A percentile compares a stretch with the other conserved stretches of the same genome.
Evolutionary conservation across 257 asterid species (phyloP).

Genomic region (Solanum dulcamara): DNA sequence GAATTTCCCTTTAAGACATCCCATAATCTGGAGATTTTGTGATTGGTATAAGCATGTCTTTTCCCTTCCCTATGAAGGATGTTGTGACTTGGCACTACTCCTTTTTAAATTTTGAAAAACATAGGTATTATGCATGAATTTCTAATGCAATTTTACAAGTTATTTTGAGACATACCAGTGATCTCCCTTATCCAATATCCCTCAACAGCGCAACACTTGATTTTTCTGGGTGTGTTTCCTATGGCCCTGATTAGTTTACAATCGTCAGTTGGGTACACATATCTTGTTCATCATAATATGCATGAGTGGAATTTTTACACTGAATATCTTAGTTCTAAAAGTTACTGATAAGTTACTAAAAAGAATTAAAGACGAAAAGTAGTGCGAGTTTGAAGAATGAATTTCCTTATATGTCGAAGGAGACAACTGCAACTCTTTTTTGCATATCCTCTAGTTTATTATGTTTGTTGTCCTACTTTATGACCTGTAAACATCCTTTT

Average conservation of each 20-base stretch:
- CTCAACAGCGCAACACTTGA: not conserved
- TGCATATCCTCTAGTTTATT: not conserved
- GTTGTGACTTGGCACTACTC: not conserved
- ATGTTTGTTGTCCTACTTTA: not conserved
- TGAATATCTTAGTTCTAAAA: not conserved
- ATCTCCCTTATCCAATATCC: not conserved
- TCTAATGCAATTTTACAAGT: too few species aligned
- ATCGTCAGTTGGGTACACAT: not conserved
- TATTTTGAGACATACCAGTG: too few species aligned
- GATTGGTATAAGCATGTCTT: not conserved
- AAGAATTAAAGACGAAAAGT: not conserved
- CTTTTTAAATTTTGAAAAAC: too few species aligned
- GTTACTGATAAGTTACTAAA: not conserved
- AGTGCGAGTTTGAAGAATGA: not conserved
- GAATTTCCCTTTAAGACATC: not conserved
- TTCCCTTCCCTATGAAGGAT: not conserved
- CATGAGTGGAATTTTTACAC: not conserved
- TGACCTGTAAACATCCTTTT: not conserved
- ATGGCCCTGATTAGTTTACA: not conserved
- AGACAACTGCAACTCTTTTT: not conserved
- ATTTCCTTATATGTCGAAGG: not conserved
- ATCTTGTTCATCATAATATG: not conserved
- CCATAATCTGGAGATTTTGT: not conserved
- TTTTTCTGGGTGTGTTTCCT: not conserved
- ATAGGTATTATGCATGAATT: too few species aligned